Conservation (phyloP, 768 basidiomycete genomes). For the Lactarius sp. region DNA sequence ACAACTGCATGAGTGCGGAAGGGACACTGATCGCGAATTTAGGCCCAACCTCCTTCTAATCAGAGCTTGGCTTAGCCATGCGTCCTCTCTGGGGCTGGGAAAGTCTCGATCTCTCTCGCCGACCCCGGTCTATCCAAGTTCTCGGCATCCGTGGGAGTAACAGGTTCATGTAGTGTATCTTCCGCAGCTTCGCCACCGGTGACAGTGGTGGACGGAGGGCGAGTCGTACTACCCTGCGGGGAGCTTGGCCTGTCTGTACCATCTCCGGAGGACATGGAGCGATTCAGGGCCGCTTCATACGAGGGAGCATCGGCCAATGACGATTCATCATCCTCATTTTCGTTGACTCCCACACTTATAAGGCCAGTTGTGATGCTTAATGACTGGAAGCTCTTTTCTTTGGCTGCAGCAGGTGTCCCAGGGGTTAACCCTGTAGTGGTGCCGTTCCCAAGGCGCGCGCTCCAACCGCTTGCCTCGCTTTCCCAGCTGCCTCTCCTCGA, state of each 20-base stretch:
- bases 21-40: background rate
- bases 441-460: constrained; percentile 55
- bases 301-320: constrained; percentile 9
- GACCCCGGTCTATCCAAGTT: background rate
- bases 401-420: constrained; percentile 7
- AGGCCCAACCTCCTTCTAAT: background rate
- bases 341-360: constrained; percentile 41
- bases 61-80: background rate
- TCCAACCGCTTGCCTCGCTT: constrained; percentile 85
- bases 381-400: constrained; percentile 19
- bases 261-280: constrained; percentile 4
- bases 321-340: constrained; percentile 30
- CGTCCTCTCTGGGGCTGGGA: background rate
- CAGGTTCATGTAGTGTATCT: background rate
- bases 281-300: background rate
- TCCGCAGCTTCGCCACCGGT: background rate
- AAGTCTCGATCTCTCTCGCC: background rate
- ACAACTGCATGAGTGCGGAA: background rate
- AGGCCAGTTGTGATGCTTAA: constrained; percentile 27
- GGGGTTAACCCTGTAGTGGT: constrained; percentile 35
- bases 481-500: constrained; percentile 90
- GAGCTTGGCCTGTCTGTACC: background rate
- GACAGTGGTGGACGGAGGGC: background rate
- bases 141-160: constrained; percentile 3
- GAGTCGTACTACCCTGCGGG: background rate